Base-by-base conservation (phyloP, 768 basidiomycete species). In the Pulveroboletus sp. region DNA sequence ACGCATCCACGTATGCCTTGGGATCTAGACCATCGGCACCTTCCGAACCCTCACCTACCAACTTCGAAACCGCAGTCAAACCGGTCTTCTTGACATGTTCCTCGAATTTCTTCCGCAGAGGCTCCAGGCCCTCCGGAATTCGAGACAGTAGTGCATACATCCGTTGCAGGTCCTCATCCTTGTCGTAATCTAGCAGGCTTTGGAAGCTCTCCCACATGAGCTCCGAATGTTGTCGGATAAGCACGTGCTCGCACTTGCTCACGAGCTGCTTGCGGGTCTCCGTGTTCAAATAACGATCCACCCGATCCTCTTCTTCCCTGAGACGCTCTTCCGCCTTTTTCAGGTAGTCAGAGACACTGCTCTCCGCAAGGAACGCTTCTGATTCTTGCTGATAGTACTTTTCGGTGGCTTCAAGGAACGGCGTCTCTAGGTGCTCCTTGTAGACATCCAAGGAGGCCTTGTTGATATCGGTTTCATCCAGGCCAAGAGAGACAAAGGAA, bases 201-300 rank as follows among this genome's bases (percentile, higher is more conserved):
- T 94, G 92, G 76, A 98, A 97, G 68, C 84, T 91, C 52, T 94
- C 91, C 85, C 88, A 89, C 83, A 99, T 87, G 37, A 85, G 70
- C 51, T 82, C 79, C 40, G 85, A 75, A 63, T 95, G 93, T 56
- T 86, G 86, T 49, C 86, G 81, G 60, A 99, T 93, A 56, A 99
- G 83, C 23, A 91, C 88, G 54, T 88, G 81, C 67, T 99, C 95
- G 75, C 94, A 97, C 71, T 82, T 86, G 63, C 70, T 78, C 67
- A 89, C 77, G 53, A 89, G 76, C 26, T 82, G 76, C 66, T 91
- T 93, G 62, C 89, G 81, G 17, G 95, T 96, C 50, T 83, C 83
- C 7, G 86, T 85, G 69, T 95, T 87, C 38, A 99, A 77, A 68
- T 96, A 97, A 44, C 91, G 79, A 64, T 96, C 94, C 19, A 97